Percentiles rank a stretch among this genome's conserved stretches.
Evolutionary conservation across 192 early-diverging fungal genomes (phyloP).

Genomic region (Coemansia sp.): DNA sequence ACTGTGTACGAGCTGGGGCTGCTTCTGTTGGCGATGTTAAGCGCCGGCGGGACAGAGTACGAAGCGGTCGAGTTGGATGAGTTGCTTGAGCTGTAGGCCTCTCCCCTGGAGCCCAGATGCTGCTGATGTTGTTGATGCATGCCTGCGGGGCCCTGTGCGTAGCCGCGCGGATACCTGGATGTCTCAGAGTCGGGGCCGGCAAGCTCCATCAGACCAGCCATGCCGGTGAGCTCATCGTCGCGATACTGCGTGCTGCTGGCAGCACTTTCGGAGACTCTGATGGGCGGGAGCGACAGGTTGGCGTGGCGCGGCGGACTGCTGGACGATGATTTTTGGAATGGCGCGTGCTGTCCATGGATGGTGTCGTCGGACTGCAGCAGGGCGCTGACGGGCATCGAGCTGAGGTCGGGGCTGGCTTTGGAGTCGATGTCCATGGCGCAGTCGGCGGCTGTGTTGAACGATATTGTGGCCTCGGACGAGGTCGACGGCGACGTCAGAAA

Average conservation of each 20-base stretch:
- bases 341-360: conserved; percentile 12
- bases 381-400: conserved; percentile 40
- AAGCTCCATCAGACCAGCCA: conserved; percentile 55
- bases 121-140: neutral
- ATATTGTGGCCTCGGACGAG: conserved; percentile 10
- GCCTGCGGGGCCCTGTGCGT: conserved; percentile 2
- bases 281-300: conserved; percentile 31
- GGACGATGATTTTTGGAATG: conserved; percentile 16
- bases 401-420: conserved; percentile 10
- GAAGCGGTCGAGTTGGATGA: conserved; percentile 43
- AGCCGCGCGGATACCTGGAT: conserved; percentile 9
- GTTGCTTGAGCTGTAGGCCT: conserved; percentile 37
- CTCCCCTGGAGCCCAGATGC: conserved; percentile 12
- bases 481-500: conserved; percentile 51
- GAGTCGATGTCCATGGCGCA: conserved; percentile 29
- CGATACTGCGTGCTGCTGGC: conserved; percentile 24
- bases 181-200: conserved; percentile 33
- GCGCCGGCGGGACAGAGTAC: conserved; percentile 29
- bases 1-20: conserved; percentile 10
- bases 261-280: conserved; percentile 10
- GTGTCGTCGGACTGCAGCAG: conserved; percentile 24
- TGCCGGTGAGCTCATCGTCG: conserved; percentile 53
- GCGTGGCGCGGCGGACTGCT: conserved; percentile 30
- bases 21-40: conserved; percentile 10
- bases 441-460: conserved; percentile 10